A percentile compares a stretch with the other conserved stretches of the same genome.
Evolutionary conservation across 2,329 filamentous ascomycete species (phyloP).

Genomic region (Aspergillus clavatus): DNA sequence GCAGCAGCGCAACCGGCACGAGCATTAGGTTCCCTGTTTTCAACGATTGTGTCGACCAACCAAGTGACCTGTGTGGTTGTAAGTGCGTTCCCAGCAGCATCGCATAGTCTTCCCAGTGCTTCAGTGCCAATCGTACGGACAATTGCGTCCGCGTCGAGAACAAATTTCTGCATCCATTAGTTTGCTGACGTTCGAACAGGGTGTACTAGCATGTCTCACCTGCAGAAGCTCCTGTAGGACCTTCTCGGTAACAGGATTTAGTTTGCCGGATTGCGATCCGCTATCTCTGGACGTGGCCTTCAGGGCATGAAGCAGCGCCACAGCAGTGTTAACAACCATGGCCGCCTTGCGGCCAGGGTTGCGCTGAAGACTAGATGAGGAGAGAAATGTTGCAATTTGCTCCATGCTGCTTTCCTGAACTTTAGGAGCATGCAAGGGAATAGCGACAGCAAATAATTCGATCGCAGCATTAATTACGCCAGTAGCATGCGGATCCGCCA

Average conservation of each 20-base stretch:
- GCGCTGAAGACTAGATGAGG: conserved; percentile 70
- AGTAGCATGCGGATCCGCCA: conserved; percentile 77
- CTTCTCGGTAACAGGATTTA: conserved; percentile 74
- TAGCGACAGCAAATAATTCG: conserved; percentile 82
- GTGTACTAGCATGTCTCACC: conserved; percentile 50
- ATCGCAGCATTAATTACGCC: conserved; percentile 95
- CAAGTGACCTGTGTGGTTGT: conserved; percentile 87
- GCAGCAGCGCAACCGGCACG: conserved; percentile 93
- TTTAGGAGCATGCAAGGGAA: conserved; percentile 82
- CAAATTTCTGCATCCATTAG: conserved; percentile 54
- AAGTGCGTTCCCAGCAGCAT: conserved; percentile 75
- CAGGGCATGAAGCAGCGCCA: conserved; percentile 72
- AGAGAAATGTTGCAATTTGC: conserved; percentile 85
- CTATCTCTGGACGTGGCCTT: conserved; percentile 83
- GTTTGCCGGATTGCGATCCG: conserved; percentile 63
- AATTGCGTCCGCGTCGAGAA: conserved; percentile 78
- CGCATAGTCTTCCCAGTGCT: conserved; percentile 81
- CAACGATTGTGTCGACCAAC: conserved; percentile 88
- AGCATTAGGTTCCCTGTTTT: conserved; percentile 87
- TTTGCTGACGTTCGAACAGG: neutral
- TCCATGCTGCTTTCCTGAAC: conserved; percentile 95
- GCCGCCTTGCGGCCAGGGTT: conserved; percentile 86
- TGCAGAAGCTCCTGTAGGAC: conserved; percentile 65
- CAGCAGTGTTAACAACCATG: conserved; percentile 82
- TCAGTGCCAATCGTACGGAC: conserved; percentile 81